Conservation (phyloP, 1,139 yeast genomes). For the Candida sp. region DNA sequence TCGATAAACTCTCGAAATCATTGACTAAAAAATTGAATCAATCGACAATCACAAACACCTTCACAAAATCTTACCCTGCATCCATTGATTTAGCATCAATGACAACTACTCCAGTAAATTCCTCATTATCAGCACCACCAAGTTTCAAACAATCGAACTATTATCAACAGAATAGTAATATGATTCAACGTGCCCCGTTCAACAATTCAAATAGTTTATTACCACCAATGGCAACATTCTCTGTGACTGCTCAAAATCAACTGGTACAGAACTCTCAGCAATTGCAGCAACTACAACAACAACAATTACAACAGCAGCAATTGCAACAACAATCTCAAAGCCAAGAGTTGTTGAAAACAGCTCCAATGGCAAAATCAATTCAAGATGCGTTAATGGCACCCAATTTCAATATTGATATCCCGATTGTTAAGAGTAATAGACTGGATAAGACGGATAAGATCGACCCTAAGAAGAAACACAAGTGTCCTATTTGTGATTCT, state of each 20-base stretch:
- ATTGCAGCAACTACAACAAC: slow-evolving; percentile 3
- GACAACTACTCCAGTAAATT: slow-evolving; percentile 13
- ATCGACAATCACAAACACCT: slow-evolving; percentile 14
- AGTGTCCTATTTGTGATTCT: slow-evolving; percentile 75
- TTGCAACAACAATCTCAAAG: slow-evolving; percentile 1
- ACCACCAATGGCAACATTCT: slow-evolving; percentile 41
- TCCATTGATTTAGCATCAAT: slow-evolving; percentile 34
- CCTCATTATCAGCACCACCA: slow-evolving; percentile 3
- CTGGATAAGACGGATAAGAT: slow-evolving; percentile 24
- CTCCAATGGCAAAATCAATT: slow-evolving; percentile 1
- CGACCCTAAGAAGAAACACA: slow-evolving; percentile 64
- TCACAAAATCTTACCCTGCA: slow-evolving; percentile 37
- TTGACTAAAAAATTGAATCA: slow-evolving; percentile 10
- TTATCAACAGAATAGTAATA: not conserved
- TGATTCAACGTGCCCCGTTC: not conserved
- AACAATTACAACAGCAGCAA: slow-evolving; percentile 3
- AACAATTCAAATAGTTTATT: slow-evolving; percentile 16
- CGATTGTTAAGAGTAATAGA: slow-evolving; percentile 1
- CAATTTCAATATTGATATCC: slow-evolving; percentile 1
- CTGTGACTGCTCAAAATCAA: slow-evolving; percentile 7
- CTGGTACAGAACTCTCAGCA: slow-evolving; percentile 3
- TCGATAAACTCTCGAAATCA: slow-evolving; percentile 1
- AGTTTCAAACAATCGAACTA: not conserved
- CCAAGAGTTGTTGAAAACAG: not conserved
- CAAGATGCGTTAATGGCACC: slow-evolving; percentile 1